These are phyloP conservation scores for Xylaria scruposa DNA, from an alignment of 495 filamentous ascomycete genomes.

Conservation along the genomic window DNA sequence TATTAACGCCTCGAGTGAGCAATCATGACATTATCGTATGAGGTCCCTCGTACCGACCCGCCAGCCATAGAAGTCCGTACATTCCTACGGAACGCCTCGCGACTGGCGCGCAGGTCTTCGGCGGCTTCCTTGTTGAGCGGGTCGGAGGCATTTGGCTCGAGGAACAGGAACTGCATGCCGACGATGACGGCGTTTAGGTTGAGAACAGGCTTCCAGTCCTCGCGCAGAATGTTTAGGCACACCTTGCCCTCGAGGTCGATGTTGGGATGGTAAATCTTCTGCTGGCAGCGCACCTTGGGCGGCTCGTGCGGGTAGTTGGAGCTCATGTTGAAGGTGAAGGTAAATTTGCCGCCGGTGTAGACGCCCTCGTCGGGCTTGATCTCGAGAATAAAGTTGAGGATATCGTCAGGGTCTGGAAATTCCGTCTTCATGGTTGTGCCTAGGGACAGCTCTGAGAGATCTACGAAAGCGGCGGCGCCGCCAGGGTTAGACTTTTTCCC, in stretches of 20 bases:
- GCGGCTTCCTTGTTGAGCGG: slow-evolving; percentile 99
- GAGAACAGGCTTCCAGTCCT: slow-evolving; percentile 98
- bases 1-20: slow-evolving; percentile 38
- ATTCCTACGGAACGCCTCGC: slow-evolving; percentile 90
- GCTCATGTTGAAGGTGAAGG: slow-evolving; percentile 90
- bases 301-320: slow-evolving; percentile 97
- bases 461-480: slow-evolving; percentile 51
- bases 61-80: slow-evolving; percentile 84
- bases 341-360: slow-evolving; percentile 89
- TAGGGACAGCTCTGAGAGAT: slow-evolving; percentile 89
- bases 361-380: slow-evolving; percentile 98
- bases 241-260: slow-evolving; percentile 98
- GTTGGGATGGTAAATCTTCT: slow-evolving; percentile 99
- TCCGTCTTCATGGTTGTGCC: slow-evolving; percentile 89
- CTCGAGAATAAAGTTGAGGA: slow-evolving; percentile 91
- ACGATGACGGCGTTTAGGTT: slow-evolving; percentile 97
- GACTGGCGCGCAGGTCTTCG: slow-evolving; percentile 82
- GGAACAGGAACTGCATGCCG: slow-evolving; percentile 95
- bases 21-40: slow-evolving; percentile 75
- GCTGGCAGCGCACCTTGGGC: slow-evolving; percentile 95
- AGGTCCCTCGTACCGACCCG: slow-evolving; percentile 71
- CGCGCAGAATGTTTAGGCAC: slow-evolving; percentile 93
- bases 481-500: neutral
- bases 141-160: slow-evolving; percentile 95
- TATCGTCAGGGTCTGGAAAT: slow-evolving; percentile 95